Evolutionary conservation across 345 rosid species (phyloP).

Genomic region (Noccaea bulbosa): DNA sequence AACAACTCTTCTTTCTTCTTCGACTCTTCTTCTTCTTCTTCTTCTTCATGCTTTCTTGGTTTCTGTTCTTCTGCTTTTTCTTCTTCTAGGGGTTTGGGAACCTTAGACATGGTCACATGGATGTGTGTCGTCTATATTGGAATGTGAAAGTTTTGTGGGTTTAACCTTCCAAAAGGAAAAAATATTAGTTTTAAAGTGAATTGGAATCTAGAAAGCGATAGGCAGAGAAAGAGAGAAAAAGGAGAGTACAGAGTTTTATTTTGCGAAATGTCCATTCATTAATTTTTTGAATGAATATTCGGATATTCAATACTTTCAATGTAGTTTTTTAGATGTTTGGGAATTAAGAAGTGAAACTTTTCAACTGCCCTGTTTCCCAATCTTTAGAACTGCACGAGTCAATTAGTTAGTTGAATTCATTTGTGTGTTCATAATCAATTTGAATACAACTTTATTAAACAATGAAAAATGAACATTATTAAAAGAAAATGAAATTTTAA

Average conservation of each 20-base stretch:
- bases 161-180: constrained; percentile 37
- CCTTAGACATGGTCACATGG: constrained; percentile 47
- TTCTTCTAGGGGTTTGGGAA: constrained; percentile 39
- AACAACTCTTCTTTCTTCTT: constrained; percentile 34
- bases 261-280: constrained; percentile 34
- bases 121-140: constrained; percentile 31
- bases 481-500: neutral
- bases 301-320: constrained; percentile 12
- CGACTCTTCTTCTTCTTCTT: constrained; percentile 23
- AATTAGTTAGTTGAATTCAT: neutral
- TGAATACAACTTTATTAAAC: neutral
- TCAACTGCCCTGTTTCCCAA: constrained; percentile 17
- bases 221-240: constrained; percentile 1
- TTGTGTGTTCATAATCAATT: constrained; percentile 1
- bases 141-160: constrained; percentile 37
- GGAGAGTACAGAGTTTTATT: constrained; percentile 16
- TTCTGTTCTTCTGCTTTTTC: constrained; percentile 24
- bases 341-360: constrained; percentile 27
- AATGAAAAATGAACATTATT: constrained; percentile 9
- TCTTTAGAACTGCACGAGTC: neutral
- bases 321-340: constrained; percentile 17
- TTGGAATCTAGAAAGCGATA: constrained; percentile 34
- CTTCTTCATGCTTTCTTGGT: constrained; percentile 25
- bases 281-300: constrained; percentile 36
- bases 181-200: constrained; percentile 33